A percentile compares a stretch with the other conserved stretches of the same genome.
These are phyloP conservation scores for Solanum boliviense DNA, from an alignment of 257 asterid species.

Conservation along the genomic window DNA sequence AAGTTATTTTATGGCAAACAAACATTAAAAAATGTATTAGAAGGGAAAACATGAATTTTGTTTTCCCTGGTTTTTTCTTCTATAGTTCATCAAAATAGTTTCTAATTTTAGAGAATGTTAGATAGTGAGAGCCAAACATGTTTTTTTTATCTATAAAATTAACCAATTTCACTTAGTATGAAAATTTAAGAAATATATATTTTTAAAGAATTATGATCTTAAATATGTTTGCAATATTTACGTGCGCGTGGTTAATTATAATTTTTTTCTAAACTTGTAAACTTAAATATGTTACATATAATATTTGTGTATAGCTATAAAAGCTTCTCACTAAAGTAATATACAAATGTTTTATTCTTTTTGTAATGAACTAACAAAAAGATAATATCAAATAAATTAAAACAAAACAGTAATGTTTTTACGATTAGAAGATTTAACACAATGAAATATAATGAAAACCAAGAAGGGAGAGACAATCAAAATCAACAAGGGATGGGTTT, in stretches of 20 bases:
- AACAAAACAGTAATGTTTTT: no score
- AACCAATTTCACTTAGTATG: background rate
- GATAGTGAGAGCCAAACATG: background rate
- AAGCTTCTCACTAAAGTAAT: background rate
- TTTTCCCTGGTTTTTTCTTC: background rate
- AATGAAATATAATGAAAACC: no score
- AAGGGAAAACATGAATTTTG: background rate
- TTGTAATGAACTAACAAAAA: no score
- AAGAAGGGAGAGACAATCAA: no score
- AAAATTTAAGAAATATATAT: no score
- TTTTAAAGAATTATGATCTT: background rate
- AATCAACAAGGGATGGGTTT: no score
- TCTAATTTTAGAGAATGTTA: background rate
- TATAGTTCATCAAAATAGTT: background rate
- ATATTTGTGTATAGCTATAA: no score
- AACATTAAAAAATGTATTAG: background rate
- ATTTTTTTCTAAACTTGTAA: background rate
- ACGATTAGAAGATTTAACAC: no score
- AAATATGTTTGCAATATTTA: background rate
- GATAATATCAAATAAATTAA: no score
- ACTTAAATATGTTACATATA: no score
- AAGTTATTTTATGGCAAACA: background rate
- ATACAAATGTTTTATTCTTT: no score
- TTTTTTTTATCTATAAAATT: no score
- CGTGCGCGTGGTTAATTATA: background rate